Evolutionary conservation across 139 green algal genomes (phyloP), one percentile per base, ranked within the genome.

Genomic region (Chlorella ohadii): DNA sequence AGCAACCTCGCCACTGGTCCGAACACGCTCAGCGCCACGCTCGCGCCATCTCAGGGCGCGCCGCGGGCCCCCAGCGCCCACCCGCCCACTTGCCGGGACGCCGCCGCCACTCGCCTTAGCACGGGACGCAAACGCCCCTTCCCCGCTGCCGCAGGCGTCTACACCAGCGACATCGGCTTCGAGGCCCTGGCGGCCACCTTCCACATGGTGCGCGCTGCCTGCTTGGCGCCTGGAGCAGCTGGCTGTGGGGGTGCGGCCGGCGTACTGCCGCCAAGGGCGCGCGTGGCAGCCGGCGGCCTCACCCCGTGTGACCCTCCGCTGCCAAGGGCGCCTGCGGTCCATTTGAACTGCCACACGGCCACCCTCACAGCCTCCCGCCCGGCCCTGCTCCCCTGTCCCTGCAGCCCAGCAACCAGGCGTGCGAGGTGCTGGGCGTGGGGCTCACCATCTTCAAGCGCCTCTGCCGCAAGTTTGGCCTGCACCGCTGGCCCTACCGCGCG

Each of bases 361-460:
- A 19, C 6, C 36, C 65, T 44, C 0, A 34, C 65, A 44, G 34
- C 33, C 41, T 39, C 16, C 71, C 71, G 6, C 47, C 34, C 16
- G 2, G 34, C 44, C 67, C 11, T 12, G 4, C 17, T 28, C 38
- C 38, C 0, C 19, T 31, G 1, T 17, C 23, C 39, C 1, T n/a
- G 47, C 72, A 79, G 72, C 72, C 72, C 41, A 61, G 72, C 47
- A 64, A 39, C 72, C 44, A 79, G 72, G 72, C 72, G 31, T 79
- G 72, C 44, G 72, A 63, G 44, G 44, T 31, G 13, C 47, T 79
- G 44, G 72, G 72, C 7, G n/a, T 79, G n/a, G 72, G 72, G 1
- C 44, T 79, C 13, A 79, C 72, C n/a, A 79, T 79, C 20, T 79
- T 79, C n/a, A 79, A 79, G 72, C 44, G 72, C 47, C 72, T 79